Percentiles rank a stretch among this genome's conserved stretches.
Conservation (phyloP, 345 rosid genomes). For the Melaleuca alternifolia region DNA sequence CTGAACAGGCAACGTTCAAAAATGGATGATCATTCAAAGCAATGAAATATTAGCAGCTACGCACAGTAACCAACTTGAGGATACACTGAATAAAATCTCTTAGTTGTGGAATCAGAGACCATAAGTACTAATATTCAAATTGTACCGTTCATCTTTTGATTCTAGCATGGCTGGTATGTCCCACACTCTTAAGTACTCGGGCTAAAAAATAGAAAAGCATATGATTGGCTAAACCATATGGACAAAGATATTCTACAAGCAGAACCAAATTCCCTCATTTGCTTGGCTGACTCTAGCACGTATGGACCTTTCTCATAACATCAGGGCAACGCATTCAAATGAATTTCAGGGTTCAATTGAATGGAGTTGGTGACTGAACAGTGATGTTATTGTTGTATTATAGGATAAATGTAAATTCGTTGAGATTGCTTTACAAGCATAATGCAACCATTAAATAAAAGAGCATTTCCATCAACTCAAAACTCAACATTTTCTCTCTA, state of each 20-base stretch:
- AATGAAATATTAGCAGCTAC: background rate
- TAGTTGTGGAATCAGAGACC: background rate
- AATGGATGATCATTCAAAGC: background rate
- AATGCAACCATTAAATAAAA: background rate
- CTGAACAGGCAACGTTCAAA: slow-evolving; percentile 12
- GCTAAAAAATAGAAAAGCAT: background rate
- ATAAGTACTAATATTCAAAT: background rate
- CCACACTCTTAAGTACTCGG: background rate
- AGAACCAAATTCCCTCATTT: background rate
- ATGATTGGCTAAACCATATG: background rate
- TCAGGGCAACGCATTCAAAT: too few relatives aligned
- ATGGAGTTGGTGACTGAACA: background rate
- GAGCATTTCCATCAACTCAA: background rate
- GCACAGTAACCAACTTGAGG: background rate
- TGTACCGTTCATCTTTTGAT: too few relatives aligned
- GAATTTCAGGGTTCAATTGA: background rate
- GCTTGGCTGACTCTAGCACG: too few relatives aligned
- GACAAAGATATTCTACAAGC: background rate
- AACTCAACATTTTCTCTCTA: background rate
- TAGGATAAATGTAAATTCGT: background rate
- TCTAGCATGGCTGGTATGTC: background rate
- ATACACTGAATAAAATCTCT: background rate
- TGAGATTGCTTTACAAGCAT: background rate
- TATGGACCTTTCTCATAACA: background rate
- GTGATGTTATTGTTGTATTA: background rate